These are phyloP conservation scores for Metschnikowia arizonensis DNA, from an alignment of 805 yeast species.

Conservation along the genomic window DNA sequence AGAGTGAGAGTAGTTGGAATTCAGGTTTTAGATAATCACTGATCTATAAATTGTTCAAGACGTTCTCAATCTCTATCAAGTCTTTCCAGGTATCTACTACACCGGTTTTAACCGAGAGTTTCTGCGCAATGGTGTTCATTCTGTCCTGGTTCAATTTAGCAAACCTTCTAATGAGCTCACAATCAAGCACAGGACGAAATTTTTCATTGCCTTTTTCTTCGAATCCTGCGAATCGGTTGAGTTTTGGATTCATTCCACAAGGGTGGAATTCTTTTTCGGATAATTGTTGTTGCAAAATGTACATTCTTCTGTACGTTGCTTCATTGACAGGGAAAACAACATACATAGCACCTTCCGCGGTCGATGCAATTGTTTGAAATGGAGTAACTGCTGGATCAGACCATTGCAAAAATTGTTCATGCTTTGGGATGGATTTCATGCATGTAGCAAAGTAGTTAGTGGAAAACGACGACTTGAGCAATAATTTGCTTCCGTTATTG, in stretches of 20 bases:
- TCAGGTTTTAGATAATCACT: neutral
- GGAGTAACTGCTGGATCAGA: constrained; percentile 29
- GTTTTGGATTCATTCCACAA: constrained; percentile 78
- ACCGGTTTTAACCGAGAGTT: constrained; percentile 53
- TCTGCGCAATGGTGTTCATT: constrained; percentile 49
- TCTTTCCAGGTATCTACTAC: constrained; percentile 66
- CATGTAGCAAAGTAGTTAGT: constrained; percentile 58
- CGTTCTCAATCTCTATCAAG: constrained; percentile 51
- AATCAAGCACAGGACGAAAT: constrained; percentile 63
- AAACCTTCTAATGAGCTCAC: constrained; percentile 51
- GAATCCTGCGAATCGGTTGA: constrained; percentile 52
- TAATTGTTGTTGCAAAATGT: constrained; percentile 82
- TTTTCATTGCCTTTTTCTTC: constrained; percentile 34
- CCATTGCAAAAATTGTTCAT: constrained; percentile 30
- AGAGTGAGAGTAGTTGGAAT: neutral
- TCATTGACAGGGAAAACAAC: constrained; percentile 74
- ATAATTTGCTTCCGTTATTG: constrained; percentile 68
- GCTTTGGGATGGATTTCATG: constrained; percentile 44
- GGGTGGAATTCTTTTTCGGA: constrained; percentile 68
- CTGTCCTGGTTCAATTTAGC: constrained; percentile 54
- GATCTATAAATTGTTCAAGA: constrained; percentile 24
- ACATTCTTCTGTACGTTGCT: constrained; percentile 70
- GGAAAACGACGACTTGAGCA: constrained; percentile 67
- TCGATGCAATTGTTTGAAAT: constrained; percentile 66
- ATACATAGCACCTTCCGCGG: constrained; percentile 75